These are phyloP conservation scores for Russula vinacea DNA, from an alignment of 768 basidiomycete genomes.

Conservation along the genomic window DNA sequence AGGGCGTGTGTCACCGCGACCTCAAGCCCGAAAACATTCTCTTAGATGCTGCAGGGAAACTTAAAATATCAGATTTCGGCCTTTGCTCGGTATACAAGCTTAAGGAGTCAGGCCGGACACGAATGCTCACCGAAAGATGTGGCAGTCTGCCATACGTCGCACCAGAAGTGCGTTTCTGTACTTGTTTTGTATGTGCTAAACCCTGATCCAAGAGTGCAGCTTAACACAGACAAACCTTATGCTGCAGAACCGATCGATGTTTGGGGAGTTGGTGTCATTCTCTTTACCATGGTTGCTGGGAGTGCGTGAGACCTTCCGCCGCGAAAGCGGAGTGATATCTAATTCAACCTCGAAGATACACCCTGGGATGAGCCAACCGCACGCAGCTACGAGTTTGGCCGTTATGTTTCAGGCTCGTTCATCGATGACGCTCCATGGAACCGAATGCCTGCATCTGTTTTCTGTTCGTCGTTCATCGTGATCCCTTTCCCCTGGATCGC, in stretches of 20 bases:
- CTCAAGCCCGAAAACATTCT: slow-evolving; percentile 96
- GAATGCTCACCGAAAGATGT: slow-evolving; percentile 75
- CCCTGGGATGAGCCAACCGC: slow-evolving; percentile 95
- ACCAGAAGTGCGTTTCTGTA: slow-evolving; percentile 63
- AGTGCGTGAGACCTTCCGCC: slow-evolving; percentile 52
- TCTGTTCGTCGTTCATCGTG: slow-evolving; percentile 51
- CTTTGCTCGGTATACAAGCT: slow-evolving; percentile 86
- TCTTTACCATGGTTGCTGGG: slow-evolving; percentile 86
- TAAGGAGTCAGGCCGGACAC: slow-evolving; percentile 73
- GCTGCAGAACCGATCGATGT: slow-evolving; percentile 90
- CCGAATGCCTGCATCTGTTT: slow-evolving; percentile 51
- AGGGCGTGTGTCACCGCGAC: slow-evolving; percentile 95
- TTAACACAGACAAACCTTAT: slow-evolving; percentile 67
- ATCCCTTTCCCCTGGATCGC: neutral
- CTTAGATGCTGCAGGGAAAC: slow-evolving; percentile 73
- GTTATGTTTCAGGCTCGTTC: slow-evolving; percentile 70
- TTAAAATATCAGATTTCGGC: slow-evolving; percentile 96
- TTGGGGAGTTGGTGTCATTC: slow-evolving; percentile 93
- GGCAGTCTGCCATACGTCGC: slow-evolving; percentile 94
- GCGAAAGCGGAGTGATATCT: neutral
- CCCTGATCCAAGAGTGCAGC: slow-evolving; percentile 40
- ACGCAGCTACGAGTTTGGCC: slow-evolving; percentile 74
- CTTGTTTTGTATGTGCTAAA: neutral
- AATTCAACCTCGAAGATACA: slow-evolving; percentile 58
- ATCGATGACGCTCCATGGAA: slow-evolving; percentile 79